Conservation (phyloP, 257 asterid species). For the Linderniella brevidens region DNA sequence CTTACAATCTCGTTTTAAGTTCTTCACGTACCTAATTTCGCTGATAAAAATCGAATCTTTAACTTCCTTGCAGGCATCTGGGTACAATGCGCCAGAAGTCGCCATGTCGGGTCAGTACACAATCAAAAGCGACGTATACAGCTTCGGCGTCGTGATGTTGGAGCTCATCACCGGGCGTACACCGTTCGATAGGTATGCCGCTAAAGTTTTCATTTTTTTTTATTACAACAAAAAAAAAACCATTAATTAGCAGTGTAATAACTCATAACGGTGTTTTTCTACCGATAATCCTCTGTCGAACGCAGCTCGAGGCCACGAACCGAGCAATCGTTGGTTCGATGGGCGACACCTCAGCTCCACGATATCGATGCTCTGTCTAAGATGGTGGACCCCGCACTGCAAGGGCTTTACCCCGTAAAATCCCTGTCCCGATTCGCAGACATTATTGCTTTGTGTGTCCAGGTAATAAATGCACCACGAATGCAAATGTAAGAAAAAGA, state of each 20-base stretch:
- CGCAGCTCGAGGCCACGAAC: slow-evolving; percentile 28
- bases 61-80: slow-evolving; percentile 9
- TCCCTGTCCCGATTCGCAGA: slow-evolving; percentile 49
- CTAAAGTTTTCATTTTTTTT: too few relatives aligned
- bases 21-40: too few relatives aligned
- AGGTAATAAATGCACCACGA: slow-evolving; percentile 14
- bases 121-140: slow-evolving; percentile 42
- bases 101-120: slow-evolving; percentile 12
- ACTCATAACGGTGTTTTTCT: too few relatives aligned
- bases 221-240: neutral
- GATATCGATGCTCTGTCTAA: slow-evolving; percentile 38
- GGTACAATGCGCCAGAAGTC: slow-evolving; percentile 44
- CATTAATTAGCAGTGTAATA: neutral
- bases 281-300: neutral
- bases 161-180: slow-evolving; percentile 43
- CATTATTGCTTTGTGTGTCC: slow-evolving; percentile 30
- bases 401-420: slow-evolving; percentile 38
- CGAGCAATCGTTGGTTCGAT: slow-evolving; percentile 33
- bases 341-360: slow-evolving; percentile 52
- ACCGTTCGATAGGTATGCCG: slow-evolving; percentile 35
- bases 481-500: neutral
- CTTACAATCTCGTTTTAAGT: slow-evolving; percentile 2
- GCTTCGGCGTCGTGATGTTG: slow-evolving; percentile 51
- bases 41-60: too few relatives aligned
- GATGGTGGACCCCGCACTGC: slow-evolving; percentile 42